phyloP scores from a whole-genome alignment of 2,329 filamentous ascomycete genomes.

The Fusarium tuaranense region DNA sequence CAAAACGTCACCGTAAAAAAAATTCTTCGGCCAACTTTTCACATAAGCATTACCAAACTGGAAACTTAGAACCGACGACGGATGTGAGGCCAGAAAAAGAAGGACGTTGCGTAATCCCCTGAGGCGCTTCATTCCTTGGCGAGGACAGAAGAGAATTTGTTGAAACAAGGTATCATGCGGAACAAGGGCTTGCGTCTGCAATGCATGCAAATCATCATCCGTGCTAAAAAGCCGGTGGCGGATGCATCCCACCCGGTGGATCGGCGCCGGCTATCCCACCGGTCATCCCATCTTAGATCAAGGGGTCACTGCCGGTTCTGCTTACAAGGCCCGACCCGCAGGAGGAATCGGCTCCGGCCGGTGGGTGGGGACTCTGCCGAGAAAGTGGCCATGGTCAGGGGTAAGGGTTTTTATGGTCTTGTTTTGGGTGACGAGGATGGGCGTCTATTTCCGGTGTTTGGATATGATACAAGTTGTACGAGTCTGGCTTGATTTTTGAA shows the following conservation, averaged over 20 bases:
- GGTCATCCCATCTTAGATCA: constrained; percentile 16
- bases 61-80: neutral
- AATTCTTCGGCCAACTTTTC: neutral
- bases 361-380: neutral
- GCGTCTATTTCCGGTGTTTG: neutral
- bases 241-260: neutral
- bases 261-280: constrained; percentile 7
- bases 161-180: neutral
- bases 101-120: constrained; percentile 7
- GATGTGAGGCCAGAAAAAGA: constrained; percentile 3
- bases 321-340: neutral
- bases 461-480: neutral
- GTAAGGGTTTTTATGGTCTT: neutral
- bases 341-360: neutral
- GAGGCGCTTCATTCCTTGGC: neutral
- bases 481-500: neutral
- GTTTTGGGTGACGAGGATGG: neutral
- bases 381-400: neutral
- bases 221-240: neutral
- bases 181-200: neutral
- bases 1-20: neutral
- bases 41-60: constrained; percentile 1
- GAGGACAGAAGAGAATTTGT: neutral
- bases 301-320: neutral
- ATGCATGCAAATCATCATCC: neutral